A percentile compares a stretch with the other conserved stretches of the same genome.
phyloP scores from a whole-genome alignment of 1,284 basidiomycete species.

The Cystobasidium slooffiae region DNA sequence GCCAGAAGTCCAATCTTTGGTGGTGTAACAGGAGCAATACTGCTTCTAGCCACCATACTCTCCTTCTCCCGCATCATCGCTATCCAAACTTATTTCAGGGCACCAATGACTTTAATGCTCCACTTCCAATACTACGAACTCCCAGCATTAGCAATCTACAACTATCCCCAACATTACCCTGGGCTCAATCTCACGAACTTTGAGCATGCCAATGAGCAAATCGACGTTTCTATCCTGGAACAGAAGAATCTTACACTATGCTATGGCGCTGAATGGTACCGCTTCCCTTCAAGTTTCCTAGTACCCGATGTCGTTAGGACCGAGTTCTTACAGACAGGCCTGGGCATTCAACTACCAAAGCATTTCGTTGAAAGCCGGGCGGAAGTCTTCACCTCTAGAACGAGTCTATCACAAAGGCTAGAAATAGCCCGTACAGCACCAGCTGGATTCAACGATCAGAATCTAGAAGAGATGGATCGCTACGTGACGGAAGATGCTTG shows the following conservation, averaged over 20 bases:
- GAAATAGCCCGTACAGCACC: slow-evolving; percentile 72
- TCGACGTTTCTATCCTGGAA: slow-evolving; percentile 71
- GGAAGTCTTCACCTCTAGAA: slow-evolving; percentile 52
- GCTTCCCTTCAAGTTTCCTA: slow-evolving; percentile 89
- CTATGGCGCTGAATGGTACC: slow-evolving; percentile 92
- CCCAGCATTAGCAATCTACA: slow-evolving; percentile 72
- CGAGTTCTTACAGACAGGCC: slow-evolving; percentile 85
- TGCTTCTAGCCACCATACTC: slow-evolving; percentile 69
- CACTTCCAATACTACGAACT: slow-evolving; percentile 78
- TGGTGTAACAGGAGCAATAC: slow-evolving; percentile 70
- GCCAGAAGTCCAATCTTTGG: slow-evolving; percentile 76
- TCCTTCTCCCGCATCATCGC: slow-evolving; percentile 80
- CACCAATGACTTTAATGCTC: slow-evolving; percentile 76
- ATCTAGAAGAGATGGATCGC: slow-evolving; percentile 74
- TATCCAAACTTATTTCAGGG: slow-evolving; percentile 85
- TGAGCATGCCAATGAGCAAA: slow-evolving; percentile 62
- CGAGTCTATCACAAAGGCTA: slow-evolving; percentile 55
- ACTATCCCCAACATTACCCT: slow-evolving; percentile 58
- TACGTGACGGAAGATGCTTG: slow-evolving; percentile 79
- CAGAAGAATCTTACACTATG: slow-evolving; percentile 81
- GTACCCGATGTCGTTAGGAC: slow-evolving; percentile 81
- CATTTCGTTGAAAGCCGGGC: slow-evolving; percentile 65
- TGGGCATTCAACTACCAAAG: slow-evolving; percentile 84
- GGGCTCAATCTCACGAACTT: slow-evolving; percentile 45
- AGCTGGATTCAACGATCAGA: slow-evolving; percentile 81